These are phyloP conservation scores for Solanum rostratum DNA, from an alignment of 257 asterid genomes.

Conservation along the genomic window DNA sequence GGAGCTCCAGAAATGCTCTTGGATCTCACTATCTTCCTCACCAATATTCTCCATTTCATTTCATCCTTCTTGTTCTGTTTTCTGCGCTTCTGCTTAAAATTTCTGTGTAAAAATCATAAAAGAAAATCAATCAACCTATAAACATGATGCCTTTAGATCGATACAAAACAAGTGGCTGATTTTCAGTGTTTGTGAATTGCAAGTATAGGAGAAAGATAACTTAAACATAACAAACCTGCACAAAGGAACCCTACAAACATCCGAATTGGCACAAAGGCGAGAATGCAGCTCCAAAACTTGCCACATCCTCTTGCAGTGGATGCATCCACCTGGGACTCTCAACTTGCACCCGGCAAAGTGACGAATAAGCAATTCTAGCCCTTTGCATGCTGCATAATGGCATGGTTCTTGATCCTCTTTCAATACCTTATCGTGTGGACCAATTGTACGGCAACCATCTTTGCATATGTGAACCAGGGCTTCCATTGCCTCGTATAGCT, in stretches of 20 bases:
- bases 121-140: background rate
- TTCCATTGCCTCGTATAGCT: constrained; percentile 83
- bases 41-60: constrained; percentile 67
- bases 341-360: constrained; percentile 68
- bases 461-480: constrained; percentile 77
- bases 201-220: background rate
- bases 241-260: constrained; percentile 59
- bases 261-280: constrained; percentile 54
- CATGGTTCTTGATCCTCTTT: constrained; percentile 49
- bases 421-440: constrained; percentile 50
- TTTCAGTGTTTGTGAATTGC: background rate
- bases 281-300: constrained; percentile 74
- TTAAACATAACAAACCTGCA: constrained; percentile 42
- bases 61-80: constrained; percentile 61
- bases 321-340: constrained; percentile 67
- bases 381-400: constrained; percentile 52
- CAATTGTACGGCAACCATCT: constrained; percentile 82
- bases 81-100: constrained; percentile 46
- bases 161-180: background rate
- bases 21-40: constrained; percentile 74
- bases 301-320: constrained; percentile 90
- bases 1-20: constrained; percentile 78
- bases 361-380: constrained; percentile 56
- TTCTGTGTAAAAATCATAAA: constrained; percentile 13
- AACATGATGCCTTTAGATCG: background rate